phyloP scores from a whole-genome alignment of 345 rosid genomes.

The Geranium brycei region DNA sequence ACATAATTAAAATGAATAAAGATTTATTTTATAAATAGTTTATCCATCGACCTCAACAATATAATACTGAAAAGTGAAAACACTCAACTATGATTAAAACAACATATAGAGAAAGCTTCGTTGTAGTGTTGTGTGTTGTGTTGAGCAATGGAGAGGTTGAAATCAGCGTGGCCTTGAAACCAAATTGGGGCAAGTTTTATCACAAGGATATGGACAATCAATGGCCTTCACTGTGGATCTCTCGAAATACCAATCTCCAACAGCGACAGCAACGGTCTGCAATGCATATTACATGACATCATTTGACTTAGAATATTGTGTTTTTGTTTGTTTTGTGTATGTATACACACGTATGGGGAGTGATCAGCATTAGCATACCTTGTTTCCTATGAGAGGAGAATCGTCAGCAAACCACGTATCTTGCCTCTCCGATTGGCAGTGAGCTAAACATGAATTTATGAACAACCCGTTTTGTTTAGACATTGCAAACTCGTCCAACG shows the following conservation, averaged over 20 bases:
- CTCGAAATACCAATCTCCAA: slow-evolving; percentile 92
- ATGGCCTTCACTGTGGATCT: slow-evolving; percentile 48
- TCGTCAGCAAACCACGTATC: slow-evolving; percentile 87
- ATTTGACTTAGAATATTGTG: not conserved
- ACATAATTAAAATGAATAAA: too few species aligned
- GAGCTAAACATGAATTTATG: slow-evolving; percentile 92
- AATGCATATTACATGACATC: slow-evolving; percentile 6
- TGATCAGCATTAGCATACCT: slow-evolving; percentile 25
- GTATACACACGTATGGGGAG: too few species aligned
- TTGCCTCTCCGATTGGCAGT: slow-evolving; percentile 89
- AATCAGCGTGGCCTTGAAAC: slow-evolving; percentile 33
- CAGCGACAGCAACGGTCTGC: slow-evolving; percentile 81
- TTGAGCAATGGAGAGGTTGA: too few species aligned
- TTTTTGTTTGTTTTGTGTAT: not conserved
- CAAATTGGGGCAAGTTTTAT: slow-evolving; percentile 73
- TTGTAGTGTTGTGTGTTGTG: too few species aligned
- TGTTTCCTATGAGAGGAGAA: slow-evolving; percentile 67
- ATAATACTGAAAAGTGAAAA: too few species aligned
- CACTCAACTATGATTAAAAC: too few species aligned
- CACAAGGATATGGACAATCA: slow-evolving; percentile 87
- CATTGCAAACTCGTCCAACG: slow-evolving; percentile 48
- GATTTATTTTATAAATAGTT: too few species aligned
- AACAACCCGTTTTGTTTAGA: slow-evolving; percentile 64
- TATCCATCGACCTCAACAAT: too few species aligned
- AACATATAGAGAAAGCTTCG: too few species aligned